These are phyloP conservation scores for Didymella pinodella DNA, from an alignment of 2,329 filamentous ascomycete species.

Conservation along the genomic window DNA sequence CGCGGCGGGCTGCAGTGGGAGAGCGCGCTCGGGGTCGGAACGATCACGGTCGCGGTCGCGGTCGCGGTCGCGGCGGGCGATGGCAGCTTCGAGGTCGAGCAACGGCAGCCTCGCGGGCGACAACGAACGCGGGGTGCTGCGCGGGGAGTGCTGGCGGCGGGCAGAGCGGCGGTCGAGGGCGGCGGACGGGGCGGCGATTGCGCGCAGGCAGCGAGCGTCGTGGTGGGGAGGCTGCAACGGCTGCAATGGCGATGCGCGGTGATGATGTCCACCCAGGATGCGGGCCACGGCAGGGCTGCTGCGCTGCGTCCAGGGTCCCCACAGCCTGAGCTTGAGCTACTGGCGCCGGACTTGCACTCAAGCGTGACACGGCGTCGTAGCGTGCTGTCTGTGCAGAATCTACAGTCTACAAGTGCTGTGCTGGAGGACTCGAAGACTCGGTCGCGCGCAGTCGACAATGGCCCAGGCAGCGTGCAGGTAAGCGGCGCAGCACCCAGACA, in stretches of 20 bases:
- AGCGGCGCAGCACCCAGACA: slow-evolving; percentile 11
- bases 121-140: too few relatives aligned
- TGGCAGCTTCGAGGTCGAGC: neutral
- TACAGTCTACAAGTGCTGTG: neutral
- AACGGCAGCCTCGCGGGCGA: slow-evolving; percentile 23
- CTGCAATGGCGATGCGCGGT: slow-evolving; percentile 2
- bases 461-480: slow-evolving; percentile 10
- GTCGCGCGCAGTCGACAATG: slow-evolving; percentile 15
- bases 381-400: neutral
- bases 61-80: neutral
- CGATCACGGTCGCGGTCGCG: neutral
- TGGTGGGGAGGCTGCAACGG: neutral
- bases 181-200: slow-evolving; percentile 3
- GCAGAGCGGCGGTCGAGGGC: neutral
- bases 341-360: neutral
- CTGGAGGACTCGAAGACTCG: neutral
- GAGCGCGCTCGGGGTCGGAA: neutral
- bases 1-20: slow-evolving; percentile 11
- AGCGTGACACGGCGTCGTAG: neutral
- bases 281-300: neutral
- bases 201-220: slow-evolving; percentile 4
- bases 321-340: neutral
- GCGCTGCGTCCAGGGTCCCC: slow-evolving; percentile 10
- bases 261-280: neutral
- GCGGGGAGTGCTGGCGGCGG: slow-evolving; percentile 3